Conservation (phyloP, 2,329 filamentous ascomycete genomes). For the Domatiomyces globalis region DNA sequence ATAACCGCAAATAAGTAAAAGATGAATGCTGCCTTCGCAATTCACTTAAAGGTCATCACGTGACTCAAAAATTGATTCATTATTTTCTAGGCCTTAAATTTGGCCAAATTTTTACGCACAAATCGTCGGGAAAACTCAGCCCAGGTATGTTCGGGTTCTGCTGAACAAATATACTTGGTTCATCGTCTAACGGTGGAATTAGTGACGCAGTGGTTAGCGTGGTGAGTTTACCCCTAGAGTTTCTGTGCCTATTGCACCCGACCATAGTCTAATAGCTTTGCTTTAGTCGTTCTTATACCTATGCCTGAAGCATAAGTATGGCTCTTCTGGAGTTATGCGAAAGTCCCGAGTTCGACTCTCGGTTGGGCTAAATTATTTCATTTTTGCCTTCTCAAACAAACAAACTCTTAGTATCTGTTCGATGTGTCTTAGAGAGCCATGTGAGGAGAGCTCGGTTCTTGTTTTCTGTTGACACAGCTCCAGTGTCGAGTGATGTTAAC, state of each 20-base stretch:
- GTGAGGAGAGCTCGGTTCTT: too few species aligned
- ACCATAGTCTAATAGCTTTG: conserved; percentile 6
- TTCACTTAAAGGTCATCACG: conserved; percentile 2
- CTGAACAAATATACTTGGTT: conserved; percentile 10
- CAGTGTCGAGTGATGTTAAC: too few species aligned
- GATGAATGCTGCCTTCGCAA: too few species aligned
- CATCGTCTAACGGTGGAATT: conserved; percentile 1
- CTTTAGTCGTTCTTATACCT: conserved; percentile 25
- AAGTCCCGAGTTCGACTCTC: conserved; percentile 28
- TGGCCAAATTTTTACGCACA: conserved; percentile 10
- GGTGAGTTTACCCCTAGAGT: not conserved
- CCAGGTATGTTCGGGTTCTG: conserved; percentile 1
- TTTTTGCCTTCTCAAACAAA: conserved; percentile 3
- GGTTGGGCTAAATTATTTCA: conserved; percentile 20
- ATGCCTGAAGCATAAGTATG: conserved; percentile 19
- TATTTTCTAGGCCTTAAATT: conserved; percentile 2
- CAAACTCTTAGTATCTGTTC: too few species aligned
- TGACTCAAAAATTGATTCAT: not conserved
- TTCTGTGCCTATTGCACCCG: not conserved
- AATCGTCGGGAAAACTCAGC: conserved; percentile 4
- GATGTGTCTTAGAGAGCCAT: too few species aligned
- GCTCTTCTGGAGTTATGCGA: conserved; percentile 23
- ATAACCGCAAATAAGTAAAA: too few species aligned
- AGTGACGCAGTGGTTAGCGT: conserved; percentile 27
- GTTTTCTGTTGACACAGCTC: too few species aligned